phyloP scores from a whole-genome alignment of 768 basidiomycete species.

The Leucosporidium yakuticum region DNA sequence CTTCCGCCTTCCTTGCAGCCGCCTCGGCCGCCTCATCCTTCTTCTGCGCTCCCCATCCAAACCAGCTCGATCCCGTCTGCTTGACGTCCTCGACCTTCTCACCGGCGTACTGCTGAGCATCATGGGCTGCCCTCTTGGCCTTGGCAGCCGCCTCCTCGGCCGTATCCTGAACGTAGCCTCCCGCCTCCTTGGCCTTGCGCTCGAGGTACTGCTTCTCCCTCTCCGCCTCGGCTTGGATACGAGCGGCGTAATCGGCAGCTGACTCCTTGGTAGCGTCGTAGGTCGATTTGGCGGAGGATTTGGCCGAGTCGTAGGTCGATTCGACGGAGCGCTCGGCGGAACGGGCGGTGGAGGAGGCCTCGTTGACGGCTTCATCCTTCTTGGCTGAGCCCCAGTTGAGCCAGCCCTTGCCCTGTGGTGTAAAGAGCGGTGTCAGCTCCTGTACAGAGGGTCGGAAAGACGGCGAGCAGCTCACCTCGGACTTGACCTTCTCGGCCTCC shows the following conservation, averaged over 20 bases:
- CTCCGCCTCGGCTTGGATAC: neutral
- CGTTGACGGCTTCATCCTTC: neutral
- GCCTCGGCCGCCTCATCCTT: neutral
- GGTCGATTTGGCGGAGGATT: neutral
- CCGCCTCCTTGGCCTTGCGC: neutral
- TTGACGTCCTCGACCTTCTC: constrained; percentile 1
- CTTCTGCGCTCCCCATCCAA: neutral
- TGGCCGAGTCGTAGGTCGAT: neutral
- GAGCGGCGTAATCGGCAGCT: neutral
- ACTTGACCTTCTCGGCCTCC: neutral
- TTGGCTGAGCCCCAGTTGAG: constrained; percentile 1
- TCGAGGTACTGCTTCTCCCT: neutral
- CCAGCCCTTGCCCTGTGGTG: neutral
- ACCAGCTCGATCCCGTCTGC: constrained; percentile 2
- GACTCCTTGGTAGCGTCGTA: neutral
- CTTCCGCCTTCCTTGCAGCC: neutral
- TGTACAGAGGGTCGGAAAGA: neutral
- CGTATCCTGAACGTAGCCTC: neutral
- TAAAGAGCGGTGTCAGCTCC: neutral
- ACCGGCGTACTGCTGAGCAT: neutral
- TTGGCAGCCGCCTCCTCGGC: neutral
- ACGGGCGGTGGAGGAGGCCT: neutral
- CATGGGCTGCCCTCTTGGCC: neutral
- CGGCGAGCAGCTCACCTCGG: neutral
- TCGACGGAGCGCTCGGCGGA: neutral